Base-by-base conservation (phyloP, 2,329 filamentous ascomycete species). In the Aureobasidium sp. region DNA sequence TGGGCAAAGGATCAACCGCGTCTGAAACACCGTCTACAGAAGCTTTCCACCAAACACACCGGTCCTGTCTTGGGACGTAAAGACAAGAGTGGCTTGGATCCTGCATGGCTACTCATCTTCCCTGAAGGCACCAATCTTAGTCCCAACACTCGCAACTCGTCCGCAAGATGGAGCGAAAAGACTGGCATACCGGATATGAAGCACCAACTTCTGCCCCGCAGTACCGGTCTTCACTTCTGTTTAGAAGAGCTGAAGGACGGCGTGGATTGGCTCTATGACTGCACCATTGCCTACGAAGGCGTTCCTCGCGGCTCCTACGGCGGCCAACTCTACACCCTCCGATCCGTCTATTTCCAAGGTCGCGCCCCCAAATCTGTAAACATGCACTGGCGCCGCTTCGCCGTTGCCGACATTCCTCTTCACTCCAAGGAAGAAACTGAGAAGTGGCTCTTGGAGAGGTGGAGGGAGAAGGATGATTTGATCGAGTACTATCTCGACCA, bases 201-300 rank as follows among this genome's bases (percentile, higher is more conserved):
- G 66, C 90, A 96, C 70, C 71, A 85, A 53, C 78, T 96, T 68
- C 77, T 96, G 1, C 91, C 91, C 0, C 82, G 91, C 48, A 91
- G 88, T 71, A 94, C 90, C 0, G 91, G 91, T 50, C 84, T 89
- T 65, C 88, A 84, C 65, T 95, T 90, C 70, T 93, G 89, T 69
- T 77, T 96, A 39, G 85, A 86, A 63, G 87, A 95, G 74, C 78
- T 95, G 13, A 83, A 85, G 68, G 83, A 80, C 8, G 87, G 86
- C 0, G 83, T 94, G 0, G 89, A 93, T 5, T 95, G 89, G 71
- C 80, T 96, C 16, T 96, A 96, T 70, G 91, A 96, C 76, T 97
- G 93, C 75, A 97, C 94, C 0, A 86, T 99, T 61, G 92, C 90
- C 15, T 99, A 99, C 72, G 93, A 97, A 75, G 94, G 93, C 36